Base-by-base conservation (phyloP, 2,329 filamentous ascomycete genomes). In the Neofusicoccum cordaticola region DNA sequence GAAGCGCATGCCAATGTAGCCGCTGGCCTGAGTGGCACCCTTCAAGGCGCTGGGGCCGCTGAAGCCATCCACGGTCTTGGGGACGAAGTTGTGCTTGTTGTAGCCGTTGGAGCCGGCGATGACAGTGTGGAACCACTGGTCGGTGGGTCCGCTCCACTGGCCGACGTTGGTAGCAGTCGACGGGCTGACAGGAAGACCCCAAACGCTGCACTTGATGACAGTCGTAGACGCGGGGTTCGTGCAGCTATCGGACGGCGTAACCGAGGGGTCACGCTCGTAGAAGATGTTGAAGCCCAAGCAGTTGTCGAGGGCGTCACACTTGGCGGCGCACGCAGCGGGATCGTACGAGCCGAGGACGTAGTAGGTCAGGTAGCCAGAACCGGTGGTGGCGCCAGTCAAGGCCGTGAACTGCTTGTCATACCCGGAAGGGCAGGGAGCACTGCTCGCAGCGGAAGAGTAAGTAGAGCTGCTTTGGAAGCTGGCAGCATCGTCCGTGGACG, bases 181-280 rank as follows among this genome's bases (percentile, higher is more conserved):
- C 12, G 63, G n/a, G 41, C 47, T 66, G 31, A 75, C 70, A 7
- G 68, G 68, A 17, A 70, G 69, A 47, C 70, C 69, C 69, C 69
- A 75, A 56, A 73, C 67, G 11, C 69, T 69, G 53, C 74, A 75
- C 62, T 73, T 74, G 67, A 73, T 72, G 35, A 69, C 19, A 15
- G 68, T 70, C 9, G 66, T 67, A 39, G 61, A 53, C 1, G 44
- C 37, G 27, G 22, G 44, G 48, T 48, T 63, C 57, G 68, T 71
- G 7, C 52, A 44, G 9, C 34, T 3, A 9, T 42, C 45, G 9
- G 61, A 61, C 7, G 69, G 68, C 2, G 65, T 52, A 7, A 64
- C 8, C 15, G 37, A 39, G 1, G 69, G 70, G 12, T 64, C 52
- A 37, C 69, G 67, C 50, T 70, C 69, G 35, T 67, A 68, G 63